Evolutionary conservation across 495 filamentous ascomycete genomes (phyloP).

Genomic region (Xylaria telfairii): DNA sequence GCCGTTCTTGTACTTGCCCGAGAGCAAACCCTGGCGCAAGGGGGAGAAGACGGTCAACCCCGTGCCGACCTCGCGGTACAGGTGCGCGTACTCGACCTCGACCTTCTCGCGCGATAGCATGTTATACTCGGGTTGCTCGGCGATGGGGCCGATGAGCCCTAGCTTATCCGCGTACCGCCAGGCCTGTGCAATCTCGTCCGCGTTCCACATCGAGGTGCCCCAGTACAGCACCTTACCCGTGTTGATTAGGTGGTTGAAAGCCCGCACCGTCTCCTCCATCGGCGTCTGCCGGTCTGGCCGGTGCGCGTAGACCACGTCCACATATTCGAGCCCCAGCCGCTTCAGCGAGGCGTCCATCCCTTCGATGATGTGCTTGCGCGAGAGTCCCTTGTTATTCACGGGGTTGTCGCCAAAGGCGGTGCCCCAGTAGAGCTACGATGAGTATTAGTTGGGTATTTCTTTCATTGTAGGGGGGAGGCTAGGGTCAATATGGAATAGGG

Average conservation of each 20-base stretch:
- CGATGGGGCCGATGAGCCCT: conserved; percentile 77
- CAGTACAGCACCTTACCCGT: conserved; percentile 85
- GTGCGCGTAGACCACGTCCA: conserved; percentile 86
- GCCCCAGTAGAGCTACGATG: conserved; percentile 71
- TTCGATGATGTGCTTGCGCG: conserved; percentile 84
- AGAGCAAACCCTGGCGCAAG: conserved; percentile 73
- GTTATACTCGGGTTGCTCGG: conserved; percentile 89
- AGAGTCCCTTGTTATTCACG: conserved; percentile 78
- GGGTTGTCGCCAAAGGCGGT: conserved; percentile 63
- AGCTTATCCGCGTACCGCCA: conserved; percentile 75
- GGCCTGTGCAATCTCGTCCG: conserved; percentile 79
- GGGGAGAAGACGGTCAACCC: conserved; percentile 79
- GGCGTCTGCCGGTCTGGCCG: conserved; percentile 82
- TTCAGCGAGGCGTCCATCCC: conserved; percentile 64
- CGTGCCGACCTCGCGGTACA: conserved; percentile 68
- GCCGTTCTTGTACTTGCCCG: conserved; percentile 81
- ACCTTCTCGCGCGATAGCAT: conserved; percentile 75
- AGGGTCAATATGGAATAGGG: neutral
- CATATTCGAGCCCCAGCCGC: conserved; percentile 74
- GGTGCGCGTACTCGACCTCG: conserved; percentile 73
- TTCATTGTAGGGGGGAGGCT: neutral
- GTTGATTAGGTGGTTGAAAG: conserved; percentile 81
- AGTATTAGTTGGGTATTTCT: conserved; percentile 10
- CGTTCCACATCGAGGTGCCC: conserved; percentile 89
- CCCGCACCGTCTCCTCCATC: conserved; percentile 86